Evolutionary conservation across 148 eudicot species (phyloP), one percentile per base, ranked within the genome.

Genomic region (Spergularia marina): DNA sequence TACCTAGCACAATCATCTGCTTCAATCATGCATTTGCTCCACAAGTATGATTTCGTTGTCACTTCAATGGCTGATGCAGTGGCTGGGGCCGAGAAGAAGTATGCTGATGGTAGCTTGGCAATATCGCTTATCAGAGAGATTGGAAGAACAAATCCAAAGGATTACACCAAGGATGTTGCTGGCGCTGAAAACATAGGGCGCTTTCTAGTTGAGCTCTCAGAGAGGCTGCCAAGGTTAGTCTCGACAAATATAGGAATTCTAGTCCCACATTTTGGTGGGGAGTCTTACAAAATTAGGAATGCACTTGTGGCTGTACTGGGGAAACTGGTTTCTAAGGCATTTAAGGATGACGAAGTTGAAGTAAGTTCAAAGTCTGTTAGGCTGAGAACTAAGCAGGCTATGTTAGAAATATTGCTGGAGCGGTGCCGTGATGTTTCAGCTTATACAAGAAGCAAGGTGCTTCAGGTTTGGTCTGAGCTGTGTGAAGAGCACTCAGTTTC

Each of bases 161-260:
- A 81, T 78, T 92, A 90, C 74, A 83, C 84, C 34, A 95, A 89
- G 84, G 98, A 95, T 78, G 83, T 87, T 34, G 86, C 75, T 53
- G 98, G 98, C 25, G 96, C 98, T 80, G 98, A 94, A 75, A 94
- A 90, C 82, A 85, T 94, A 70, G 98, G 98, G 52, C 91, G 98
- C 17, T 95, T 92, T 84, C 91, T 95, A 51, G 89, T 95, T 68
- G 98, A 95, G 83, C 85, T 91, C 65, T 86, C 97, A 67, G 97
- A 91, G 72, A 81, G 92, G 82, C 34, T 89, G 77, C 98, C 98
- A 39, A 92, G 84, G 85, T 83, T 95, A 86, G 74, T 95, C 39
- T 95, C 98, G 10, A 86, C 85, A 12, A 95, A 95, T 80, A 87
- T 95, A 68, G 98, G 98, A 49, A 72, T 95, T 69, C 83, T 95